These are phyloP conservation scores for Rhynchospora tenuis DNA, from an alignment of 176 grass and related monocot species.

Conservation along the genomic window DNA sequence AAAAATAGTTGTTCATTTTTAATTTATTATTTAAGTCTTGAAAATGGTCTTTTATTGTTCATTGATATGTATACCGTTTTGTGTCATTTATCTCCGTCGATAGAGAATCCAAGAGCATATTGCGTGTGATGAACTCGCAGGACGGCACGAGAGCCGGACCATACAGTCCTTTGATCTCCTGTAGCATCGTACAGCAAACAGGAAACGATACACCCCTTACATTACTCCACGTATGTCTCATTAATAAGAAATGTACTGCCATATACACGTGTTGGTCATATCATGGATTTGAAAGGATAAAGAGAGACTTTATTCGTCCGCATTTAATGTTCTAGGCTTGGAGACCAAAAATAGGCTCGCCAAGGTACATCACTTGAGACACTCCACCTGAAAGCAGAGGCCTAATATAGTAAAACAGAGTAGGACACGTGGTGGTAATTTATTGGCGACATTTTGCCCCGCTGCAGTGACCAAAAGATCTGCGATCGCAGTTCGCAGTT, in stretches of 20 bases:
- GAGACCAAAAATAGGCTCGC: conserved; percentile 16
- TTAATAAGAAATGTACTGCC: too few relatives aligned
- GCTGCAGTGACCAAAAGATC: conserved; percentile 19
- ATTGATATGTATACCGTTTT: too few relatives aligned
- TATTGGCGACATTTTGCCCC: neutral
- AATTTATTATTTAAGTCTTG: too few relatives aligned
- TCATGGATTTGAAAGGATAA: neutral
- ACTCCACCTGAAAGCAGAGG: conserved; percentile 20
- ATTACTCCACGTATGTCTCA: neutral
- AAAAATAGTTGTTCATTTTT: too few relatives aligned
- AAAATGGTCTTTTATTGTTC: too few relatives aligned
- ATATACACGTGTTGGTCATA: neutral
- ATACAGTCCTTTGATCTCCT: neutral
- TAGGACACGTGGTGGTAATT: neutral
- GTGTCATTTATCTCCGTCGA: too few relatives aligned
- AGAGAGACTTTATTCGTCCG: neutral
- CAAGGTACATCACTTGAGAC: conserved; percentile 15
- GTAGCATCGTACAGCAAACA: neutral
- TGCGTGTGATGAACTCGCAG: neutral
- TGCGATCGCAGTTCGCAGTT: neutral
- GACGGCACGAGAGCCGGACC: neutral
- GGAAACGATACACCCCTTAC: neutral
- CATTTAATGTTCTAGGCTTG: neutral
- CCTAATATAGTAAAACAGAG: conserved; percentile 6
- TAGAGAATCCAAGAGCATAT: neutral